Percentiles rank a stretch among this genome's conserved stretches.
phyloP scores from a whole-genome alignment of 805 yeast genomes.

The Pichia manshurica region DNA sequence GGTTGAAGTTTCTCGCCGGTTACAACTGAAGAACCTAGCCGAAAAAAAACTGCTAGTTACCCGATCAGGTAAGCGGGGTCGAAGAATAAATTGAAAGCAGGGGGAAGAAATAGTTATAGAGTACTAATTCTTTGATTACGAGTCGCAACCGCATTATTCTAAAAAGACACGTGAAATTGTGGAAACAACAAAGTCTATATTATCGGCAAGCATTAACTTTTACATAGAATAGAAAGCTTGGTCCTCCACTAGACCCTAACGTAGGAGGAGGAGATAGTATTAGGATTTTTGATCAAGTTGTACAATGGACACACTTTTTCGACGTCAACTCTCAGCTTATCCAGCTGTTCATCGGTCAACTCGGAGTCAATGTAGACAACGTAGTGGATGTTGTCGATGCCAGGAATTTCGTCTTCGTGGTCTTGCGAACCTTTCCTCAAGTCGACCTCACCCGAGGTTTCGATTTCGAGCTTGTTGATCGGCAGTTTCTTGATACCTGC shows the following conservation, averaged over 20 bases:
- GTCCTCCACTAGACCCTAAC: background rate
- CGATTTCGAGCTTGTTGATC: conserved; percentile 4
- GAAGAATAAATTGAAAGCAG: no score
- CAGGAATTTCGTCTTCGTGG: conserved; percentile 6
- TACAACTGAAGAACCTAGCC: no score
- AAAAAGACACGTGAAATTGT: no score
- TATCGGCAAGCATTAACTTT: no score
- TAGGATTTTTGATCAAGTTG: conserved; percentile 5
- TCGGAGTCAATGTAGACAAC: conserved; percentile 2
- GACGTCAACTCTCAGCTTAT: conserved; percentile 4
- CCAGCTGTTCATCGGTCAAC: background rate
- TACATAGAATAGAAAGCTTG: no score
- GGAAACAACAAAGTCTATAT: no score
- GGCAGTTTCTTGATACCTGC: conserved; percentile 9
- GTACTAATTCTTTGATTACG: no score
- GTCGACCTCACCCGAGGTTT: conserved; percentile 9
- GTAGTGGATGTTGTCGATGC: conserved; percentile 7
- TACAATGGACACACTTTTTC: conserved; percentile 10
- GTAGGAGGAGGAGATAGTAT: background rate
- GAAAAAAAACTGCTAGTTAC: no score
- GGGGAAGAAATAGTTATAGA: no score
- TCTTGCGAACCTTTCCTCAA: conserved; percentile 6
- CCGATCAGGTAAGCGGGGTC: no score
- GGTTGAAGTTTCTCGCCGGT: no score
- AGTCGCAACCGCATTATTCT: no score